Percentiles rank a stretch among this genome's conserved stretches.
These are phyloP conservation scores for Dittrichia graveolens DNA, from an alignment of 129 eudicot genomes.

Conservation along the genomic window DNA sequence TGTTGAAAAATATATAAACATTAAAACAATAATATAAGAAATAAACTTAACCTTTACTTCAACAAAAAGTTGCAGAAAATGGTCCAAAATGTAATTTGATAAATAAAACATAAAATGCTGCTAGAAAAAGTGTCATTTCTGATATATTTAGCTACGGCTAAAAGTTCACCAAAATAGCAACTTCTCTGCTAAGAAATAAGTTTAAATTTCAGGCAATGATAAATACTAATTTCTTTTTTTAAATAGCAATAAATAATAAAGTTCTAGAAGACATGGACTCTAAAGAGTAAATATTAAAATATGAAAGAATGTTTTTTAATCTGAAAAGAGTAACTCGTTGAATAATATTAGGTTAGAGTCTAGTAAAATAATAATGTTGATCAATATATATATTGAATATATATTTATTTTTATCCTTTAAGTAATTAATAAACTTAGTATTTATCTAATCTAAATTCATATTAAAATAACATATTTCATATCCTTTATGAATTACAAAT, in stretches of 20 bases:
- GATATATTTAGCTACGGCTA: neutral
- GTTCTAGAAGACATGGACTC: too few relatives aligned
- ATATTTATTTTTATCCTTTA: too few relatives aligned
- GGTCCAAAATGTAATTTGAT: too few relatives aligned
- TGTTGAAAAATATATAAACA: neutral
- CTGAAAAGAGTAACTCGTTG: neutral
- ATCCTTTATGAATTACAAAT: too few relatives aligned
- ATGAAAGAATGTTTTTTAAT: too few relatives aligned
- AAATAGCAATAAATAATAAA: neutral
- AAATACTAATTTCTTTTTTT: too few relatives aligned
- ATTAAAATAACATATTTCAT: too few relatives aligned
- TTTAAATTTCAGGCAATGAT: neutral
- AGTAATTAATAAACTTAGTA: too few relatives aligned
- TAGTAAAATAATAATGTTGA: neutral
- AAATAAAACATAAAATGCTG: neutral
- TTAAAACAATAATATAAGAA: neutral
- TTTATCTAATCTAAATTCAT: too few relatives aligned
- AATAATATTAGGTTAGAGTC: neutral
- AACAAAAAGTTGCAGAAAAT: neutral
- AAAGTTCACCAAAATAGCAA: neutral
- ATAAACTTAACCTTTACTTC: neutral
- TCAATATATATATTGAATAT: too few relatives aligned
- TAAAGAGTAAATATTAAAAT: too few relatives aligned
- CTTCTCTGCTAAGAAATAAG: too few relatives aligned
- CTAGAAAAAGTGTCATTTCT: neutral